phyloP scores from a whole-genome alignment of 1,139 yeast species.

The Nakaseomyces glabratus region DNA sequence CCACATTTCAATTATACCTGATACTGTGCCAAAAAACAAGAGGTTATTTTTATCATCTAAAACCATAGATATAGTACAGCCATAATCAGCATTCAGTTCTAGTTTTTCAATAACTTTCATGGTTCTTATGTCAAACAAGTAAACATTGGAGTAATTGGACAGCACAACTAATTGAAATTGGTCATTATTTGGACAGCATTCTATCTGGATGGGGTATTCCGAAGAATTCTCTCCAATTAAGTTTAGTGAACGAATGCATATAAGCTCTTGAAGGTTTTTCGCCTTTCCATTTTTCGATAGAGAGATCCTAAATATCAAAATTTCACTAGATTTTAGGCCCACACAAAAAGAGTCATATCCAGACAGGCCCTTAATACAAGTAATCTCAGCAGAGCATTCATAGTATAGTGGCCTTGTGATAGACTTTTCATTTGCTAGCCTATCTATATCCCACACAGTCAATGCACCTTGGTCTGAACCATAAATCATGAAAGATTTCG shows the following conservation, averaged over 20 bases:
- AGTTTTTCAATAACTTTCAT: slow-evolving; percentile 41
- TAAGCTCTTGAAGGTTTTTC: slow-evolving; percentile 13
- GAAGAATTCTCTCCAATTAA: slow-evolving; percentile 33
- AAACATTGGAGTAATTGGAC: slow-evolving; percentile 47
- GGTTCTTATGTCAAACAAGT: slow-evolving; percentile 51
- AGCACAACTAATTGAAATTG: slow-evolving; percentile 37
- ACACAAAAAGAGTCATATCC: slow-evolving; percentile 61
- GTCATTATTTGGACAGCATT: slow-evolving; percentile 33
- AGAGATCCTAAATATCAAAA: slow-evolving; percentile 52
- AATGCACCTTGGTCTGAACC: slow-evolving; percentile 69
- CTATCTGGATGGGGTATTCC: slow-evolving; percentile 39
- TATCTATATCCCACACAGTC: slow-evolving; percentile 68
- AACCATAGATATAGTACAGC: slow-evolving; percentile 52
- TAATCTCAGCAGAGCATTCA: slow-evolving; percentile 42
- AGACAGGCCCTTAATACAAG: slow-evolving; percentile 44
- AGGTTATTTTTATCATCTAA: slow-evolving; percentile 49
- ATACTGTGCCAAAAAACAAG: slow-evolving; percentile 65
- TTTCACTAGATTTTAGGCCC: slow-evolving; percentile 54
- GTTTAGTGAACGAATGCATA: slow-evolving; percentile 13
- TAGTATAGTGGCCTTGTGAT: slow-evolving; percentile 47
- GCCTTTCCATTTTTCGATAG: slow-evolving; percentile 36
- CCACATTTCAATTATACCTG: slow-evolving; percentile 72
- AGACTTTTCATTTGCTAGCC: slow-evolving; percentile 56
- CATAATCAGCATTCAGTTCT: slow-evolving; percentile 55
- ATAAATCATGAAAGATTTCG: slow-evolving; percentile 59